Evolutionary conservation across 345 rosid genomes (phyloP), one percentile per base, ranked within the genome.

Genomic region (Dipteronia dyeriana): DNA sequence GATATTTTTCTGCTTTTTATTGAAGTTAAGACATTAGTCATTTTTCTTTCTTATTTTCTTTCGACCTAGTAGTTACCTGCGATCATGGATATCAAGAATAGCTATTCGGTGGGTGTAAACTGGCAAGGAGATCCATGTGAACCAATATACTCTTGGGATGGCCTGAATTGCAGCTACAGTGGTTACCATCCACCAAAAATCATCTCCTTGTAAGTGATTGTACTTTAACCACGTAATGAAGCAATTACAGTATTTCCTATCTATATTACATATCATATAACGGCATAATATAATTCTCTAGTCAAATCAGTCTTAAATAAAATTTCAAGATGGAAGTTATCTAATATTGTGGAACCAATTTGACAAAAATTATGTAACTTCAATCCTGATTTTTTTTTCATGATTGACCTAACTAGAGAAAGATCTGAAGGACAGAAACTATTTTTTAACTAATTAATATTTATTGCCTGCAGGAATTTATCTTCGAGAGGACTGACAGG

Each of bases 101-200:
- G 8, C 56, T 84, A 84, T 54, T 38, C 16, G 0, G 67, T 75
- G 63, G 53, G 1, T 41, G 34, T 47, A 76, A 78, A 31, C 8
- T 84, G 86, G 86, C 84, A 80, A 62, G 84, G 84, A 53, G 86
- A 84, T 65, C 84, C 82, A 11, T 79, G 86, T 57, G 43, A 10
- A 5, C 81, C 86, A 14, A 3, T 1, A 9, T 20, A 47, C 9
- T 22, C 81, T 41, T 84, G 86, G 86, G 65, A 78, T 67, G 86
- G 84, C 49, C 63, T 84, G 53, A 70, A 71, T 43, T 80, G 84
- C 76, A 84, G 72, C 68, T 26, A 71, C 69, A 72, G 38, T 43
- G 82, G 82, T 51, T 80, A 83, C 66, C 26, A 77, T 39, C 71
- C 83, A 47, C 81, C 83, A 4, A 80, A 71, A 67, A 80, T 84